Evolutionary conservation across 257 asterid genomes (phyloP).

Genomic region (Rhazya stricta): DNA sequence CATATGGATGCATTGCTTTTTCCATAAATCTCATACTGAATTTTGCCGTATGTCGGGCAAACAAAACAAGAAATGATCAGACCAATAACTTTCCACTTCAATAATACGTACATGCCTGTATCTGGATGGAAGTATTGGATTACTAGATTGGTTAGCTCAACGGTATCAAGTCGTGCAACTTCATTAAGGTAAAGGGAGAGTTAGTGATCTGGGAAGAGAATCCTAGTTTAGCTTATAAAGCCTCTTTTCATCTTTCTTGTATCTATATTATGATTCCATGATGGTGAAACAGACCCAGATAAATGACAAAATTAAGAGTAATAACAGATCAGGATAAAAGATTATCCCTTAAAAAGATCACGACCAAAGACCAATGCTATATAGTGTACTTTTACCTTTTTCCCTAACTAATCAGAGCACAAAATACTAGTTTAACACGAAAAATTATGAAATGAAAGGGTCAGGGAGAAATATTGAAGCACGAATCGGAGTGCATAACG

Average conservation of each 20-base stretch:
- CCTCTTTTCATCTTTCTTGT: no score
- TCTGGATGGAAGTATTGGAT: no score
- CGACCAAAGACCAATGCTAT: background rate
- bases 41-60: background rate
- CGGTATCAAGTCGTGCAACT: background rate
- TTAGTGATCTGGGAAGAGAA: background rate
- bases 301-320: background rate
- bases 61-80: background rate
- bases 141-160: no score
- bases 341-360: background rate
- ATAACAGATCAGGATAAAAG: no score
- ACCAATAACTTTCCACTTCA: background rate
- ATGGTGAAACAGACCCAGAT: background rate
- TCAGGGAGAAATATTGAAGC: background rate
- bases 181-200: background rate
- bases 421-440: background rate
- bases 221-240: no score
- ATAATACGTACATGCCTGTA: background rate
- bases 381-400: background rate
- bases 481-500: slow-evolving; percentile 7
- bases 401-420: background rate
- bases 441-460: background rate
- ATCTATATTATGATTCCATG: no score
- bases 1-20: background rate
- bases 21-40: background rate